Base-by-base conservation (phyloP, 352 stramenopile species). In the Pythium grandisporangium region DNA sequence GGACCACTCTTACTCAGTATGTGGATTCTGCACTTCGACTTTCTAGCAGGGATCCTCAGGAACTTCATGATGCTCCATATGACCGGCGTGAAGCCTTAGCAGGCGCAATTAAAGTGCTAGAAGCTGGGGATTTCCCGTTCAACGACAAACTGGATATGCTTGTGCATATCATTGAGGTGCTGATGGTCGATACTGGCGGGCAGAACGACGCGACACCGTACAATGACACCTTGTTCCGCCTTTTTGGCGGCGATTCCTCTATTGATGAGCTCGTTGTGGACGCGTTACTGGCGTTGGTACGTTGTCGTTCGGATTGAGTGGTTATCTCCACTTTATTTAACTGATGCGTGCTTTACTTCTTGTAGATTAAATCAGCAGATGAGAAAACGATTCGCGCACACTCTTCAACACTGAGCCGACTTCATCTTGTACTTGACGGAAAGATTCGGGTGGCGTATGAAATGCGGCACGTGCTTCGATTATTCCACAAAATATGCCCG, bases 381-480 rank as follows among this genome's bases (percentile, higher is more conserved):
- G 51, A 75, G 37, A 82, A 81, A 40, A 70, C 55, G 0, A 58
- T 84, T 26, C 72, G 78, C 42, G 55, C 63, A 0, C 70, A 80
- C 50, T 74, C 64, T 3, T 58, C 40, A 11, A 25, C 50, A 16
- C 27, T 90, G 55, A 63, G 70, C 23, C 59, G 68, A 19, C 63
- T 93, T 16, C 72, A 89, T 24, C 46, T 64, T 35, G 62, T 70
- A n/a, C 58, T 90, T 3, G 66, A 74, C 30, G 61, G 63, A 26
- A 88, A 88, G 41, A 80, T 93, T 10, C 57, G 62, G 13, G 60
- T 79, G 26, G 79, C 72, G 2, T 83, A 90, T 43, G 63, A 85
- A 45, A 85, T 93, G 71, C 63, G 63, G 29, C 72, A 89, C 40
- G 62, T 88, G 29, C 58, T 88, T 24, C 51, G 66, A 13, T 65